Evolutionary conservation across 2,329 filamentous ascomycete genomes (phyloP), one percentile per base, ranked within the genome.

Genomic region (Talaromyces sp.): DNA sequence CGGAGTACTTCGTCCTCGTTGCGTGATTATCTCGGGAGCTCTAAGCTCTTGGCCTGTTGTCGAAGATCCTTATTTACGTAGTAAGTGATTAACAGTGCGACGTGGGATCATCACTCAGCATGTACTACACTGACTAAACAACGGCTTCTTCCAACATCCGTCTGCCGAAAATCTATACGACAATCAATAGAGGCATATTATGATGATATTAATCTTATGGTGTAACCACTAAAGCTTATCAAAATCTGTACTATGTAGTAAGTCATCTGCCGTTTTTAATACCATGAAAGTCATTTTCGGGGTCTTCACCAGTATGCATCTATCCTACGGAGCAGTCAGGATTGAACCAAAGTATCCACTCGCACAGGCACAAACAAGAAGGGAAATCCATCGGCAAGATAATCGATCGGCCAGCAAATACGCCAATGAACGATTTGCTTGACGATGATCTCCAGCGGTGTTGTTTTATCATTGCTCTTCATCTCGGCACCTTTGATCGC

Each of bases 371-470:
- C 56, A 41, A 11, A 45, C 25, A 15, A 47, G 15, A 50, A 50
- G 10, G 41, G 11, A 50, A 56, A 39, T 56, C 1, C 31, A 17
- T 39, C 58, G 43, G 31, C 35, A 50, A 39, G 43, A 61, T 39
- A 50, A 50, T 61, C 59, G 59, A 61, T 61, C 59, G 59, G 8
- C 59, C 50, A 25, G 45, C 35, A 19, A 31, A 47, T 17, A 45
- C 15, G 31, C 35, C 37, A 56, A 61, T 61, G 31, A 50, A 39
- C 43, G 43, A 37, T 35, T 45, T 61, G 4, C 31, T 35, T 2
- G 17, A 50, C 8, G 59, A 52, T 50, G 59, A 61, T 61, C 59
- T 52, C 59, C 33, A 50, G 59, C 59, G 59, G 59, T 61, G 43
- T 25, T 61, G 22, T 33, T 45, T 52, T 37, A 8, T 11, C 8